Conservation (phyloP, 2,329 filamentous ascomycete species). For the Endothia cerciana region DNA sequence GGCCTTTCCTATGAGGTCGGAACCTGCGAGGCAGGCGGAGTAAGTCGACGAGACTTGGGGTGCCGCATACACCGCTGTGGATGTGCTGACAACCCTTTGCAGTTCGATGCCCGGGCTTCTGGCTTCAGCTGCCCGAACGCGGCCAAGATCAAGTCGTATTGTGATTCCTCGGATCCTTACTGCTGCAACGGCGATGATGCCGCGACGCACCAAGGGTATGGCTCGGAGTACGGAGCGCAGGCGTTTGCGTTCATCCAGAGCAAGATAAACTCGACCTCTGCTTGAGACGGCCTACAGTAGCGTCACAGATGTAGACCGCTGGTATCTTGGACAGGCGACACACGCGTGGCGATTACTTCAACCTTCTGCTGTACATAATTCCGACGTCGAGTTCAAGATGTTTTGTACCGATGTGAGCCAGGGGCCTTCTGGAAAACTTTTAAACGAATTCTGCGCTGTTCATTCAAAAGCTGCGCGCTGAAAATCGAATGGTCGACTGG, state of each 20-base stretch:
- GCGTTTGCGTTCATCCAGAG: constrained; percentile 61
- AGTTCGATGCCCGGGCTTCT: constrained; percentile 60
- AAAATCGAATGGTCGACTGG: background rate
- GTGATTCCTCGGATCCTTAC: constrained; percentile 62
- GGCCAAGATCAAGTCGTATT: constrained; percentile 62
- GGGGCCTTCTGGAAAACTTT: no score
- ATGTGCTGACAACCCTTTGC: constrained; percentile 1
- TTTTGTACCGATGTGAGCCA: background rate
- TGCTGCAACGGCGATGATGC: constrained; percentile 63
- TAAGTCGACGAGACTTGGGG: constrained; percentile 45
- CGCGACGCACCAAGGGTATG: constrained; percentile 60
- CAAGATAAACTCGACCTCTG: constrained; percentile 42
- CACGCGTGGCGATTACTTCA: no score
- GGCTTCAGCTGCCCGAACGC: constrained; percentile 59
- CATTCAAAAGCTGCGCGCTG: background rate
- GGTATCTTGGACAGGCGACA: no score
- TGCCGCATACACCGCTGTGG: background rate
- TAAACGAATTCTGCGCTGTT: background rate
- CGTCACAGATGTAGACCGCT: background rate
- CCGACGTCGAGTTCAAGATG: background rate
- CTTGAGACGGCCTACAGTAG: background rate
- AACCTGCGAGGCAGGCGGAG: constrained; percentile 60
- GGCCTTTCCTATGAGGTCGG: constrained; percentile 64
- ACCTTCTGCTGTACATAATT: background rate
- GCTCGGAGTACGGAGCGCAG: constrained; percentile 57